Conservation (phyloP, 169 alveolate genomes). For the Pseudocohnilembus persalinus region DNA sequence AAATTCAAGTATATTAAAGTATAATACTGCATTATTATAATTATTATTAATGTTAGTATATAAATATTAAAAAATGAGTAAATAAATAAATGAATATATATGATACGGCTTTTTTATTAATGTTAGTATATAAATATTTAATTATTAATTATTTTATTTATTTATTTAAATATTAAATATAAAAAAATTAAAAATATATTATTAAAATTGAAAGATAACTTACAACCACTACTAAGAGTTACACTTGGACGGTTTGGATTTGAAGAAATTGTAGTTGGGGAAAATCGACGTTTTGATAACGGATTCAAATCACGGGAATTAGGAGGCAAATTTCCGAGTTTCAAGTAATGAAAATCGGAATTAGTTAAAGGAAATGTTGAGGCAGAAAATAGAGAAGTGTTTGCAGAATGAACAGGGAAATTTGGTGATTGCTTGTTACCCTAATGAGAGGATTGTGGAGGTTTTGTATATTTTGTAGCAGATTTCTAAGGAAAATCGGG, state of each 20-base stretch:
- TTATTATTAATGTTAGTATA: too few species aligned
- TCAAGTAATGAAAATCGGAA: not conserved
- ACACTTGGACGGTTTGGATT: constrained; percentile 15
- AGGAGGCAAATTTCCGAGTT: not conserved
- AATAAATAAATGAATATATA: too few species aligned
- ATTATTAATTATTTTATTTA: too few species aligned
- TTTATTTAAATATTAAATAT: too few species aligned
- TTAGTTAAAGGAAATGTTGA: not conserved
- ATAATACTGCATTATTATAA: too few species aligned
- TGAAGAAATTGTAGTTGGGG: not conserved
- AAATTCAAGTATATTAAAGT: too few species aligned
- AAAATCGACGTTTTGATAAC: constrained; percentile 23
- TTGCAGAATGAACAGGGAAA: not conserved
- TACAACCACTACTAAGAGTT: constrained; percentile 9
- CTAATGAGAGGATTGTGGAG: constrained; percentile 22
- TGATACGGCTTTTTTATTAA: too few species aligned
- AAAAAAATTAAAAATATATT: too few species aligned
- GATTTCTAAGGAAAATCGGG: constrained; percentile 8
- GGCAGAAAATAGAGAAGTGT: not conserved
- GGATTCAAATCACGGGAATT: not conserved
- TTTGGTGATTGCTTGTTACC: constrained; percentile 3
- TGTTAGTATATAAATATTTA: too few species aligned
- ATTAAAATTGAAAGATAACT: not conserved
- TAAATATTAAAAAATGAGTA: not conserved
- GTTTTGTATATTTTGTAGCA: constrained; percentile 5